Evolutionary conservation across 208 protist genomes (phyloP).

Genomic region (Acanthamoeba comandoni): DNA sequence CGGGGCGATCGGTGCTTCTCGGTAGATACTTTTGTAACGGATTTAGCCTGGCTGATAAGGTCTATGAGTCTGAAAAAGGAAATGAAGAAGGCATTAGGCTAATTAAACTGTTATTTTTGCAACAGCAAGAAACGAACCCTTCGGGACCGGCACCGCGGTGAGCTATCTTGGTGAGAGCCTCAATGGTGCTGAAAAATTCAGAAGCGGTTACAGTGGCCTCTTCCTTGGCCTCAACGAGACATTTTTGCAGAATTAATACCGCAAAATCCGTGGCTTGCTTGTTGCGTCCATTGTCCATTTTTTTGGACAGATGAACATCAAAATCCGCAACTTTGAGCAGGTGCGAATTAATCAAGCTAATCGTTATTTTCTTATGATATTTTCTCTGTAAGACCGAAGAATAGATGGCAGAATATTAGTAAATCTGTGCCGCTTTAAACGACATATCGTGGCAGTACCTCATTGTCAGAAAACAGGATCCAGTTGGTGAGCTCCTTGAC

Average conservation of each 20-base stretch:
- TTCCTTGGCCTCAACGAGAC: slow-evolving; percentile 76
- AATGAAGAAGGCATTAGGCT: background rate
- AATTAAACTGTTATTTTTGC: background rate
- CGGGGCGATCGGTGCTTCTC: slow-evolving; percentile 56
- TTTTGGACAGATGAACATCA: slow-evolving; percentile 90
- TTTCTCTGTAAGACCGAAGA: slow-evolving; percentile 70
- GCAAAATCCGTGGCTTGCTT: slow-evolving; percentile 80
- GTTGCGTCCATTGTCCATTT: slow-evolving; percentile 31
- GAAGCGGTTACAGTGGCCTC: slow-evolving; percentile 60
- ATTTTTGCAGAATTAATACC: slow-evolving; percentile 75
- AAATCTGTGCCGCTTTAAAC: slow-evolving; percentile 59
- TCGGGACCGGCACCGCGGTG: slow-evolving; percentile 67
- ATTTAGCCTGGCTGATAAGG: slow-evolving; percentile 65
- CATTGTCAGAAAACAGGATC: slow-evolving; percentile 72
- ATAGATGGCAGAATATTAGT: slow-evolving; percentile 20
- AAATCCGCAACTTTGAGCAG: slow-evolving; percentile 92
- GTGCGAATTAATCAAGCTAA: slow-evolving; percentile 89
- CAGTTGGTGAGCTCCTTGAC: slow-evolving; percentile 77
- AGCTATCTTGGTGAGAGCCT: slow-evolving; percentile 79
- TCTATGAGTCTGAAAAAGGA: slow-evolving; percentile 45
- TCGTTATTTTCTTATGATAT: slow-evolving; percentile 72
- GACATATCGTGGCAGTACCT: slow-evolving; percentile 32
- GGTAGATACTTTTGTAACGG: slow-evolving; percentile 38
- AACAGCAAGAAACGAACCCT: background rate
- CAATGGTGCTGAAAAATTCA: slow-evolving; percentile 76